Evolutionary conservation across 2,329 filamentous ascomycete genomes (phyloP), one percentile per base, ranked within the genome.

Genomic region (Penicillium aurantiogriseum): DNA sequence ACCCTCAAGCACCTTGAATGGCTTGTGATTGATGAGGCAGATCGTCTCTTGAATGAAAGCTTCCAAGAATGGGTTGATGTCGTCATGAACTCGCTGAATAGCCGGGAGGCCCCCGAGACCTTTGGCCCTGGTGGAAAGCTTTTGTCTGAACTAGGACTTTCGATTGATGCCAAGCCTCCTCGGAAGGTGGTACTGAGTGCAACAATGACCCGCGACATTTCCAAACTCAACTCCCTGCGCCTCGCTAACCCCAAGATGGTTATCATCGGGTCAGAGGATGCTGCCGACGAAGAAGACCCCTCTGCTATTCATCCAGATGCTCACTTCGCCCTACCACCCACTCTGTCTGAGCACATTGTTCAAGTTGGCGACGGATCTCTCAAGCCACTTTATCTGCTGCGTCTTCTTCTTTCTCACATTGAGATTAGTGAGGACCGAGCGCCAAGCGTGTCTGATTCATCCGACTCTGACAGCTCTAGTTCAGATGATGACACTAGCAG

Each of bases 1-100:
- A 85, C 82, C 0, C 80, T 97, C 23, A 84, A 89, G 56, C 83
- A 89, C 69, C 80, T 97, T 5, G 85, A 90, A 59, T 97, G 92
- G 92, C 80, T 97, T 0, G 85, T 97, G 3, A 89, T 97, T 45
- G 93, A 97, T 67, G 93, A 97, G 76, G 94, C 93, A 11, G 93
- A 97, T 74, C 91, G 94, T 70, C 79, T 97, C 13, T 83, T 97
- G 6, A 89, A 92, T 43, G 91, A 97, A 72, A 92, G 89, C 68
- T 97, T 94, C 74, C 92, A 97, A 71, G 89, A 93, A 67, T 97
- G 92, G 92, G 80, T 95, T 3, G 85, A 87, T 40, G 77, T 88
- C 0, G 84, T 94, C 7, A 87, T 91, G 67, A 73, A 74, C 23
- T 79, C 79, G 2, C 64, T 85, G 69, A 83, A 87, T 17, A 77